These are phyloP conservation scores for Physocladia obscura DNA, from an alignment of 192 early-diverging fungal genomes.

Conservation along the genomic window DNA sequence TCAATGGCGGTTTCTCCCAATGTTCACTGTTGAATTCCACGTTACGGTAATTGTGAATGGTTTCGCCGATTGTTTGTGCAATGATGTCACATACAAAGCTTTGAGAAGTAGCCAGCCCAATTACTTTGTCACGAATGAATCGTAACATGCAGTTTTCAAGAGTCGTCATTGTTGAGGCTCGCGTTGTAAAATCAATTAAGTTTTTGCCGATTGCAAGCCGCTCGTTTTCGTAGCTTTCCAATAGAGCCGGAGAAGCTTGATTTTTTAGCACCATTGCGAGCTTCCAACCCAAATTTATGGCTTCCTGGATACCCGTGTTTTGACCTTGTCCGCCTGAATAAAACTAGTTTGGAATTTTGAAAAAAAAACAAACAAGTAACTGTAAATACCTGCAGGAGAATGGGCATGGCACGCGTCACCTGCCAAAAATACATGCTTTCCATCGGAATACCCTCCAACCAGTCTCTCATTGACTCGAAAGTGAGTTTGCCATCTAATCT, in stretches of 20 bases:
- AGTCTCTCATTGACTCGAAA: constrained; percentile 11
- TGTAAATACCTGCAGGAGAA: neutral
- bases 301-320: constrained; percentile 24
- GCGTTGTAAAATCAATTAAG: neutral
- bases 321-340: constrained; percentile 16
- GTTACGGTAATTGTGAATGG: neutral
- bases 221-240: constrained; percentile 5
- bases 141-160: neutral
- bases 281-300: constrained; percentile 24
- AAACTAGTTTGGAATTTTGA: neutral
- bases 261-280: constrained; percentile 3
- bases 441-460: neutral
- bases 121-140: neutral
- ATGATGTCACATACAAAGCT: neutral
- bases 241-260: neutral
- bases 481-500: constrained; percentile 14
- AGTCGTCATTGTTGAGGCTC: neutral
- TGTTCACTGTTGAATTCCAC: neutral
- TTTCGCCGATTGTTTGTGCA: neutral
- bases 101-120: neutral
- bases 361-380: too few species aligned
- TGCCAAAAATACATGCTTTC: constrained; percentile 8
- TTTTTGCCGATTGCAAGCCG: neutral
- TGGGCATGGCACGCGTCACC: constrained; percentile 18
- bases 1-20: neutral